A percentile compares a stretch with the other conserved stretches of the same genome.
phyloP scores from a whole-genome alignment of 2,329 filamentous ascomycete genomes.

The Elsinoe arachidis region DNA sequence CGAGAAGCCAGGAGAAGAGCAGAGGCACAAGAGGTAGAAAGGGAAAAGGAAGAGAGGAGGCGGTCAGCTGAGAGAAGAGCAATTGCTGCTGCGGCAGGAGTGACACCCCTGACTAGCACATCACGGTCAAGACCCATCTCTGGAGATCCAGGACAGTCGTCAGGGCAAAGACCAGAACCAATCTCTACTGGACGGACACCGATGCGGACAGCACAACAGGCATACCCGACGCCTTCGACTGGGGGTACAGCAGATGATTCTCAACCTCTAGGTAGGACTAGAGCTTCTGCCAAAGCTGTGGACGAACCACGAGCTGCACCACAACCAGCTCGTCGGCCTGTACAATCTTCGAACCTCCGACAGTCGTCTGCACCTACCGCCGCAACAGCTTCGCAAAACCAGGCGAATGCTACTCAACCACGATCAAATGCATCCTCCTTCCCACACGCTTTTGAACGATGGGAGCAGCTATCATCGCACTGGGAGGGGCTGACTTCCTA shows the following conservation, averaged over 20 bases:
- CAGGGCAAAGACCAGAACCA: background rate
- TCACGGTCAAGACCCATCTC: background rate
- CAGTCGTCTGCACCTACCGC: constrained; percentile 13
- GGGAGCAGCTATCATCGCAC: constrained; percentile 93
- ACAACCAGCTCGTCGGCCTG: background rate
- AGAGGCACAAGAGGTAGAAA: constrained; percentile 39
- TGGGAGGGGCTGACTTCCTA: constrained; percentile 97
- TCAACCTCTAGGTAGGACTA: constrained; percentile 6
- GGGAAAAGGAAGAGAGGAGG: constrained; percentile 37
- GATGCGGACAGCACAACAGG: constrained; percentile 4
- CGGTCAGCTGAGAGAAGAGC: constrained; percentile 52
- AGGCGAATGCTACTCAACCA: constrained; percentile 15
- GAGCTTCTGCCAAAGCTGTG: background rate
- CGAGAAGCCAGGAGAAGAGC: constrained; percentile 64
- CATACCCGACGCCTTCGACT: constrained; percentile 7
- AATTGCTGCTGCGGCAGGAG: constrained; percentile 34
- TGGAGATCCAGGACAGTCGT: background rate
- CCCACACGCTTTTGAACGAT: constrained; percentile 93
- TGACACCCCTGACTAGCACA: constrained; percentile 4
- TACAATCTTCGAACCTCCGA: constrained; percentile 6
- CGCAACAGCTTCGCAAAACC: background rate
- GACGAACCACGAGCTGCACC: constrained; percentile 10
- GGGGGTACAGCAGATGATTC: constrained; percentile 3
- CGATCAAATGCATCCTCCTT: constrained; percentile 56
- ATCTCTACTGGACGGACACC: background rate